Base-by-base conservation (phyloP, 768 basidiomycete species). In the Baorangia bicolor region DNA sequence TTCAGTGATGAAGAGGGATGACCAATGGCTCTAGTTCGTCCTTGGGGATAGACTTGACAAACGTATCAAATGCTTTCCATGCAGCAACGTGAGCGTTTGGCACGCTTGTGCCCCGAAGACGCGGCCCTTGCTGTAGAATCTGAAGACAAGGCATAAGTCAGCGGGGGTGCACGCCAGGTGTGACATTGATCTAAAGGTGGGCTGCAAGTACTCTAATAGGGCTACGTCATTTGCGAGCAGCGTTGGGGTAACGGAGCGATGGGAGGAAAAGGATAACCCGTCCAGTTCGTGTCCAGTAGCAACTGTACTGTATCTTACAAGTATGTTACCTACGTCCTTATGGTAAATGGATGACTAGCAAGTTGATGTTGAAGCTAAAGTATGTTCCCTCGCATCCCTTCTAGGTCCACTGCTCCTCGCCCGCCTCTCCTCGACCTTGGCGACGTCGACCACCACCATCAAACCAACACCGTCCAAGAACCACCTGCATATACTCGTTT, bases 91-190 rank as follows among this genome's bases (percentile, higher is more conserved):
- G n/a, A n/a, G 72, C 94, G 89, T 81, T 98, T 98, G 59, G 92
- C 94, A 62, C 97, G 92, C 81, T 98, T 98, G 91, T 96, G 92
- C 62, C 95, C n/a, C 94, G 68, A 98, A 82, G 72, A 99, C 87
- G 69, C 97, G 94, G 74, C 93, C 97, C 82, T 97, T 98, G 77
- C 76, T 74, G 84, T 97, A 96, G 69, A 97, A 84, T 84, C 95
- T 96, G 72, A 43, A 38, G 46, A 34, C 49, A 10, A 42, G 23
- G n/a, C 1, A 12, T 16, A 5, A 2, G 54, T 59, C 33, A 59
- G 42, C 10, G 23, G 25, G 33, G 4, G 33, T 1, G 11, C 4
- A 20, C 10, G 12, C 63, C 39, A 38, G 4, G 38, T 34, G 59
- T 73, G 65, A 67, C 71, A 31, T 1, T 0, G 0, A 76, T 74